Percentiles rank a stretch among this genome's conserved stretches.
These are phyloP conservation scores for Hamamelis virginiana DNA, from an alignment of 164 flowering plant genomes.

Conservation along the genomic window DNA sequence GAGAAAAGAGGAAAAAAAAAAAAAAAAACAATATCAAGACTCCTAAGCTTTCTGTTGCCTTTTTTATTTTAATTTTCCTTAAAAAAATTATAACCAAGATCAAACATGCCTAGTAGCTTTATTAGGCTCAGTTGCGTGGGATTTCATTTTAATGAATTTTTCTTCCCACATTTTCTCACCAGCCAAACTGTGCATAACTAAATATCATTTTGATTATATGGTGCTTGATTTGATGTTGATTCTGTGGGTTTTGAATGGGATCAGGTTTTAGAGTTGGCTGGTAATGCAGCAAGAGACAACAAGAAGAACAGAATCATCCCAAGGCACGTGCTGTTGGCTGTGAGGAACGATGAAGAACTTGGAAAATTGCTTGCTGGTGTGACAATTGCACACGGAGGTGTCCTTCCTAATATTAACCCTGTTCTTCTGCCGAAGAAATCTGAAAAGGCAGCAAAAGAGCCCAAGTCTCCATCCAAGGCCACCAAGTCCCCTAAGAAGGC, in stretches of 20 bases:
- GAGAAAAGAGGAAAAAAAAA: no score
- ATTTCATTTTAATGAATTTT: no score
- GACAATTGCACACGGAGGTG: slow-evolving; percentile 74
- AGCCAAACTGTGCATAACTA: no score
- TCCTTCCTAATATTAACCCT: slow-evolving; percentile 72
- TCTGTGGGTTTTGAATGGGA: not conserved
- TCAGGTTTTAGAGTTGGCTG: slow-evolving; percentile 75
- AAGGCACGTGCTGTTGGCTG: slow-evolving; percentile 64
- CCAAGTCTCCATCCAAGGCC: slow-evolving; percentile 48
- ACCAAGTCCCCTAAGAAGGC: slow-evolving; percentile 58
- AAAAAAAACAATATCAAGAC: no score
- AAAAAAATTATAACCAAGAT: no score
- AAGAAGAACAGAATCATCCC: slow-evolving; percentile 74
- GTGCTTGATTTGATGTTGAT: not conserved
- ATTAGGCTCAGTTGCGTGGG: no score
- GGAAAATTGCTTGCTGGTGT: slow-evolving; percentile 67
- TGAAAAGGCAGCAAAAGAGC: slow-evolving; percentile 45
- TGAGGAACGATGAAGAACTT: slow-evolving; percentile 77
- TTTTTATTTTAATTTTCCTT: no score
- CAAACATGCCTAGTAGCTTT: no score
- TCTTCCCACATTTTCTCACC: no score
- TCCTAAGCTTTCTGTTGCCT: no score
- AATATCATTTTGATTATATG: not conserved
- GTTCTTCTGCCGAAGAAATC: slow-evolving; percentile 63
- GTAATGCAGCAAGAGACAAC: slow-evolving; percentile 80